Evolutionary conservation across 2,329 filamentous ascomycete genomes (phyloP).

Genomic region (Neurospora sp.): DNA sequence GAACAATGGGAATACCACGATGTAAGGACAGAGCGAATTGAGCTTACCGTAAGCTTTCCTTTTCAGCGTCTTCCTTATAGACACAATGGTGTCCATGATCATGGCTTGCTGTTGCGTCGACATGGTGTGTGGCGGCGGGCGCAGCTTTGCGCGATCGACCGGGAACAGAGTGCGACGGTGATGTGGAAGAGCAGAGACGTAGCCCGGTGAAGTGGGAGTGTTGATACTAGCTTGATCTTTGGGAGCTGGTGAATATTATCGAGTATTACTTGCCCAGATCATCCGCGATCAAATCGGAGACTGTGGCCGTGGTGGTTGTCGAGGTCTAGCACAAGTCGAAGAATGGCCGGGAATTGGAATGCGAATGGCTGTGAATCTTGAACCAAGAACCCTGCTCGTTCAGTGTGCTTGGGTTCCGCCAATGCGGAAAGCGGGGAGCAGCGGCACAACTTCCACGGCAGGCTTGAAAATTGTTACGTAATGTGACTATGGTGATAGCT

Average conservation of each 20-base stretch:
- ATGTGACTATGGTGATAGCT: not conserved
- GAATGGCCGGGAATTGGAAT: not conserved
- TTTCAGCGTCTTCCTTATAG: slow-evolving; percentile 59
- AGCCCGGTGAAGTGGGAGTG: not conserved
- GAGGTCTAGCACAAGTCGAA: not conserved
- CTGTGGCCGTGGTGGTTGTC: not conserved
- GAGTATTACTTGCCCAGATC: not conserved
- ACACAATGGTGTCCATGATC: slow-evolving; percentile 56
- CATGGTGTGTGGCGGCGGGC: slow-evolving; percentile 26
- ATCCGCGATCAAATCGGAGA: not conserved
- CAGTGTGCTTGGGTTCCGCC: not conserved
- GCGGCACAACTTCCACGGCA: not conserved
- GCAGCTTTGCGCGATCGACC: not conserved
- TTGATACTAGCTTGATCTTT: not conserved
- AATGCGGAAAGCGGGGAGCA: not conserved
- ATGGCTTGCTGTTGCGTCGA: slow-evolving; percentile 47
- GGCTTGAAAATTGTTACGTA: not conserved
- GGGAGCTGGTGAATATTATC: no score
- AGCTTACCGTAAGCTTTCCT: slow-evolving; percentile 49
- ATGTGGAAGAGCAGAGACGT: not conserved
- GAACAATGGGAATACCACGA: not conserved
- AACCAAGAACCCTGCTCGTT: not conserved
- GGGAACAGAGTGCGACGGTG: not conserved
- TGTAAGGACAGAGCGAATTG: not conserved
- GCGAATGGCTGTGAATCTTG: not conserved